Percentiles rank a stretch among this genome's conserved stretches.
phyloP scores from a whole-genome alignment of 2,329 filamentous ascomycete genomes.

The Pleurostoma richardsiae region DNA sequence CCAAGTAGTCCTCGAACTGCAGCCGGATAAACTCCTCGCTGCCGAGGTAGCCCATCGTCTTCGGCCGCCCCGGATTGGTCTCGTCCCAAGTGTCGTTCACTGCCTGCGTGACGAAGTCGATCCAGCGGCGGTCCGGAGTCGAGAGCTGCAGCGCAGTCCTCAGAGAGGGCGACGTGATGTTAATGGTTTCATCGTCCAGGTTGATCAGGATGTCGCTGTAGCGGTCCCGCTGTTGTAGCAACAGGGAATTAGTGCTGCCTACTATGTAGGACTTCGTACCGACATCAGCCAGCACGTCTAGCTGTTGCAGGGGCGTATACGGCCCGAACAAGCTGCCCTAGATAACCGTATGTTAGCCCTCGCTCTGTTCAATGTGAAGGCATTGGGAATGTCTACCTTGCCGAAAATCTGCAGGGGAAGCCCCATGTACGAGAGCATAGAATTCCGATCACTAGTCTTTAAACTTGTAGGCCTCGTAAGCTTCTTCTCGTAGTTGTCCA shows the following conservation, averaged over 20 bases:
- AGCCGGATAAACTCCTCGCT: constrained; percentile 97
- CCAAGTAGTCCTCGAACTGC: constrained; percentile 94
- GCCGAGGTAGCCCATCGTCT: constrained; percentile 88
- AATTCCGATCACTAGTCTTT: constrained; percentile 85
- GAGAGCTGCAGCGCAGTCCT: constrained; percentile 73
- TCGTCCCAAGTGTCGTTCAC: constrained; percentile 98
- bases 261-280: constrained; percentile 97
- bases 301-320: constrained; percentile 92
- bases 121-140: constrained; percentile 87
- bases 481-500: constrained; percentile 75
- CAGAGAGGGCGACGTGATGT: constrained; percentile 75
- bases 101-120: constrained; percentile 88
- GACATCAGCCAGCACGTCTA: constrained; percentile 88
- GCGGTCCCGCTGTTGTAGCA: constrained; percentile 89
- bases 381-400: constrained; percentile 50
- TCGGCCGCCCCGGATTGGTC: constrained; percentile 80
- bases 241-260: constrained; percentile 89
- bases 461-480: constrained; percentile 76
- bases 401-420: constrained; percentile 92
- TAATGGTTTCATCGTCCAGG: constrained; percentile 83
- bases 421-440: constrained; percentile 89
- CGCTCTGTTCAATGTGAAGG: constrained; percentile 2
- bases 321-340: constrained; percentile 91
- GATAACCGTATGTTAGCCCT: constrained; percentile 4
- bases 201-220: constrained; percentile 97